Evolutionary conservation across 306 rosid species (phyloP).

Genomic region (Ochetophila trinervis): DNA sequence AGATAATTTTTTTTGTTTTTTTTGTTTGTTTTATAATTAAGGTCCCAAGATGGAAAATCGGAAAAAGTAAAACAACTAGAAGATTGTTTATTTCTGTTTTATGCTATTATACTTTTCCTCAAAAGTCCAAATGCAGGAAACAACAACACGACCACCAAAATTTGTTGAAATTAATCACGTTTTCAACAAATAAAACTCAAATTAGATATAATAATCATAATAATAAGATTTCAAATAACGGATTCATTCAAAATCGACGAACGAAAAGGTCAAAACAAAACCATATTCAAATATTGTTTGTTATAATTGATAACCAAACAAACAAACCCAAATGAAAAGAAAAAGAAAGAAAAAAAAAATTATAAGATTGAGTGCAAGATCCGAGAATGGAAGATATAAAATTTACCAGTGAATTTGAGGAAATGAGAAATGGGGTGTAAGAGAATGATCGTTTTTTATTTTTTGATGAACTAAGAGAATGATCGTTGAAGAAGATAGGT

Average conservation of each 20-base stretch:
- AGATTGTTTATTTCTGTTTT: neutral
- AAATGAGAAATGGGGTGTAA: neutral
- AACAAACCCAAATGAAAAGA: neutral
- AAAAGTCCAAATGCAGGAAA: slow-evolving; percentile 2
- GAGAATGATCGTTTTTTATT: slow-evolving; percentile 13
- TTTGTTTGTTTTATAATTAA: no score
- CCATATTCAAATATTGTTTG: neutral
- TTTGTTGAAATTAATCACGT: neutral
- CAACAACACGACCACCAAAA: neutral
- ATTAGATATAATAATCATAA: neutral
- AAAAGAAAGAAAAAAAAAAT: no score
- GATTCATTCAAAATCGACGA: slow-evolving; percentile 6
- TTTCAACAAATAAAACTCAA: slow-evolving; percentile 5
- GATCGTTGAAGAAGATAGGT: neutral
- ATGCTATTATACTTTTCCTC: neutral
- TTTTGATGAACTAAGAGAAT: no score
- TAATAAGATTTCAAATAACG: slow-evolving; percentile 4
- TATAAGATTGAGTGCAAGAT: slow-evolving; percentile 10
- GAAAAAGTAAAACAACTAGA: neutral
- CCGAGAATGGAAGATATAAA: neutral
- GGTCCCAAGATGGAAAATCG: no score
- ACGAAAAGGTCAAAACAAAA: slow-evolving; percentile 2
- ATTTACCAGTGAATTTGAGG: slow-evolving; percentile 14
- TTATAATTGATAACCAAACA: neutral
- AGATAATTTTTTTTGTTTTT: no score